These are phyloP conservation scores for Rauvolfia tetraphylla DNA, from an alignment of 257 asterid species.

Conservation along the genomic window DNA sequence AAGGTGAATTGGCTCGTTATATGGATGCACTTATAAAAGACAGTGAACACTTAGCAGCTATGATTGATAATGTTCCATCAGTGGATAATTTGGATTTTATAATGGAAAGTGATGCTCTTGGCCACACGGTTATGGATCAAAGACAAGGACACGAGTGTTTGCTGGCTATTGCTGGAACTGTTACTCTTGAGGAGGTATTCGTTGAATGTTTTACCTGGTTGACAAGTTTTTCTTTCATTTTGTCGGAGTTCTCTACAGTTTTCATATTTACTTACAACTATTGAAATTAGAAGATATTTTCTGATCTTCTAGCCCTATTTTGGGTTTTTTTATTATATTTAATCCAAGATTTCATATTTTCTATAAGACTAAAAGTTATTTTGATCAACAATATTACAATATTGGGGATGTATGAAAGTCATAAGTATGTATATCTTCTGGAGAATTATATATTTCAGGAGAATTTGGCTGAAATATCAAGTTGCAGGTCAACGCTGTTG, in stretches of 20 bases:
- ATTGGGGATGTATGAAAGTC: background rate
- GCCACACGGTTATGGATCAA: constrained; percentile 97
- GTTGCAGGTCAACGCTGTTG: constrained; percentile 82
- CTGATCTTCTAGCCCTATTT: background rate
- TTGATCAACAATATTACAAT: background rate
- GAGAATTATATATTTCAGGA: background rate
- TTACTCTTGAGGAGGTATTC: constrained; percentile 90
- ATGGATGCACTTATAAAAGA: constrained; percentile 91
- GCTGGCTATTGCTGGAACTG: constrained; percentile 84
- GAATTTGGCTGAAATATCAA: constrained; percentile 4
- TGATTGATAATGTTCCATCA: constrained; percentile 95
- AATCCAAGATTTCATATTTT: background rate
- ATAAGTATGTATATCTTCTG: background rate
- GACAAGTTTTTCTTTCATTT: background rate
- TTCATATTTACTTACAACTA: background rate
- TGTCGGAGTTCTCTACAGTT: background rate
- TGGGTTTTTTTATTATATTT: background rate
- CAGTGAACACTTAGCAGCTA: constrained; percentile 97
- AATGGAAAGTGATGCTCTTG: constrained; percentile 98
- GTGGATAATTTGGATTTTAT: constrained; percentile 95
- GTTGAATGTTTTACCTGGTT: background rate
- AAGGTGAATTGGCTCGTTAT: constrained; percentile 95
- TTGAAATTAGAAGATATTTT: constrained; percentile 3
- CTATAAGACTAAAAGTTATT: background rate
- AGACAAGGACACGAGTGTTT: constrained; percentile 95